A percentile compares a stretch with the other conserved stretches of the same genome.
phyloP scores from a whole-genome alignment of 306 rosid species.

The Quercus bicolor region DNA sequence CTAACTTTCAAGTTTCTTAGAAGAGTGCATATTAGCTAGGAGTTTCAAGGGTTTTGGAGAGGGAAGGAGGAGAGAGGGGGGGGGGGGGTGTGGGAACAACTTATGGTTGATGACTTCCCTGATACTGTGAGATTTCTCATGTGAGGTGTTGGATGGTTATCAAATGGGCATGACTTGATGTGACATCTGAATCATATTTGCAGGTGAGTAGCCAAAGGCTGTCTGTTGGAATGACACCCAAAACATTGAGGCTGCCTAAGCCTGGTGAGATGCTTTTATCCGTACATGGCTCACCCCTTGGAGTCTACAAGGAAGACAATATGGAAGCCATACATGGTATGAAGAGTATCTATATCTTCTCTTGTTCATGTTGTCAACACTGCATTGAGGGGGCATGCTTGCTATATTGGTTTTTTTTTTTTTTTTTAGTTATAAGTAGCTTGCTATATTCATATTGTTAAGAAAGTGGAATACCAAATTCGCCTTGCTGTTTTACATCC shows the following conservation, averaged over 20 bases:
- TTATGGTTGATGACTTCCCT: too few species aligned
- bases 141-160: neutral
- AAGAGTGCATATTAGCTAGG: too few species aligned
- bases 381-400: neutral
- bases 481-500: neutral
- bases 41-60: too few species aligned
- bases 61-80: too few species aligned
- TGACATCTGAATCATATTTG: slow-evolving; percentile 10
- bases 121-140: too few species aligned
- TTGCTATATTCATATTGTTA: neutral
- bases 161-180: neutral
- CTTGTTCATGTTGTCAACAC: neutral
- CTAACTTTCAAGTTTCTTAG: too few species aligned
- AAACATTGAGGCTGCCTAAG: slow-evolving; percentile 71
- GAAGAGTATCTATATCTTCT: slow-evolving; percentile 9
- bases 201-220: slow-evolving; percentile 73
- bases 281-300: slow-evolving; percentile 88
- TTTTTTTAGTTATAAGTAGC: too few species aligned
- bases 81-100: too few species aligned
- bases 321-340: slow-evolving; percentile 89
- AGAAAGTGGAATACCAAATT: slow-evolving; percentile 4
- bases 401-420: neutral
- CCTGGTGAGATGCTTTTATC: slow-evolving; percentile 92
- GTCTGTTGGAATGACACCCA: slow-evolving; percentile 86
- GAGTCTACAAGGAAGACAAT: slow-evolving; percentile 79